Evolutionary conservation across 441 rosid genomes (phyloP).

Genomic region (Croton setiger): DNA sequence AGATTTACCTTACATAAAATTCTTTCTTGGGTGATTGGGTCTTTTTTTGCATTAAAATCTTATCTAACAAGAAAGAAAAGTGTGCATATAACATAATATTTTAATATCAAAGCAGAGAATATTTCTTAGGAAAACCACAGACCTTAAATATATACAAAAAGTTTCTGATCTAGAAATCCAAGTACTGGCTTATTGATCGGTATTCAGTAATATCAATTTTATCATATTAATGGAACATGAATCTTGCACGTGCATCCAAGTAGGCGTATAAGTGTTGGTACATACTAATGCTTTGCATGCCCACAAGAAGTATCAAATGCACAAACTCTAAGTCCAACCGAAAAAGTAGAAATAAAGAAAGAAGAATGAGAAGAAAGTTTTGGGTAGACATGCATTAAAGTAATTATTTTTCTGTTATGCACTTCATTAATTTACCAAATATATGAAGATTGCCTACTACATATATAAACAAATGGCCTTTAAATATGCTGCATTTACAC

Average conservation of each 20-base stretch:
- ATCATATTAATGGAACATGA: neutral
- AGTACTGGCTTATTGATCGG: neutral
- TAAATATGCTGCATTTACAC: neutral
- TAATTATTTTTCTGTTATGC: conserved; percentile 4
- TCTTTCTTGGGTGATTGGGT: neutral
- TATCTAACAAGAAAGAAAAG: neutral
- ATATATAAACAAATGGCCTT: neutral
- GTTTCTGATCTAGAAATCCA: neutral
- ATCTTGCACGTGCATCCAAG: neutral
- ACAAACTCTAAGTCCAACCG: neutral
- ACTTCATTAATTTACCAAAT: neutral
- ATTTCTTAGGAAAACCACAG: neutral
- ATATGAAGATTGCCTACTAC: neutral
- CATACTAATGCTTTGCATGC: neutral
- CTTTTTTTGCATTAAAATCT: neutral
- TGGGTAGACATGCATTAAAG: neutral
- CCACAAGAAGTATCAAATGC: neutral
- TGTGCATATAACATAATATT: neutral
- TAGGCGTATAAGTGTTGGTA: neutral
- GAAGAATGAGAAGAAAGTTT: conserved; percentile 1
- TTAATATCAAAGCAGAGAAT: neutral
- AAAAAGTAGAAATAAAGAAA: neutral
- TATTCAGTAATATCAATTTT: neutral
- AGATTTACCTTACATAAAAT: conserved; percentile 2
- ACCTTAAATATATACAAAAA: neutral